Conservation (phyloP, 2,329 filamentous ascomycete species). For the Penicillium italicum region DNA sequence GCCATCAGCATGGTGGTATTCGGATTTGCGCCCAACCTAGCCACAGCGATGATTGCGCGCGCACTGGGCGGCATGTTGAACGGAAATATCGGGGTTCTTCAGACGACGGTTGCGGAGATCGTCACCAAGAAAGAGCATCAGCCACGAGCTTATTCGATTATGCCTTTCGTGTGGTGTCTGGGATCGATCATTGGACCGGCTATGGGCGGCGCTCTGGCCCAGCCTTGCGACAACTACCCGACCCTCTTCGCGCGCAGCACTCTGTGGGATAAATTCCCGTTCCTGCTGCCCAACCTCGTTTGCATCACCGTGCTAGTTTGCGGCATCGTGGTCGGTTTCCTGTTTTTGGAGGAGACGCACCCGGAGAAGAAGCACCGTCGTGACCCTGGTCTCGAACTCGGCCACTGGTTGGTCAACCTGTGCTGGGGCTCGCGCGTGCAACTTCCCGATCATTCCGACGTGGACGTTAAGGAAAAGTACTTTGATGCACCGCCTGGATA, state of each 20-base stretch:
- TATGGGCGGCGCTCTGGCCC: constrained; percentile 83
- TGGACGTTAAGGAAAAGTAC: constrained; percentile 33
- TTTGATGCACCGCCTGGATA: constrained; percentile 69
- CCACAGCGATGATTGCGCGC: constrained; percentile 78
- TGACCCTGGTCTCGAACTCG: constrained; percentile 73
- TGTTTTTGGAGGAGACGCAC: constrained; percentile 95
- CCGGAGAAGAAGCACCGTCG: constrained; percentile 70
- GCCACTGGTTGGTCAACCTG: constrained; percentile 60
- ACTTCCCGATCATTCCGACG: constrained; percentile 48
- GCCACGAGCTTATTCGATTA: constrained; percentile 90
- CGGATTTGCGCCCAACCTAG: constrained; percentile 79
- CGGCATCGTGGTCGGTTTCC: constrained; percentile 71
- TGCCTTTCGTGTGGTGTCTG: constrained; percentile 97
- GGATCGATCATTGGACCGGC: constrained; percentile 92
- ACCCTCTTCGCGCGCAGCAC: constrained; percentile 66
- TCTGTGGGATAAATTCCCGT: constrained; percentile 83
- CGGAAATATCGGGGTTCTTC: constrained; percentile 91
- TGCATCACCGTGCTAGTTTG: constrained; percentile 74
- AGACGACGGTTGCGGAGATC: constrained; percentile 91
- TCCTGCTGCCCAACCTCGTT: constrained; percentile 87
- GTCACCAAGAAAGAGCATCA: constrained; percentile 92
- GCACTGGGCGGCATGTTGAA: constrained; percentile 89
- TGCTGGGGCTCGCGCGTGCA: constrained; percentile 30
- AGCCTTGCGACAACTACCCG: constrained; percentile 81
- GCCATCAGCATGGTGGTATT: constrained; percentile 90